phyloP scores from a whole-genome alignment of 306 rosid genomes.

The Cucurbita maxima region DNA sequence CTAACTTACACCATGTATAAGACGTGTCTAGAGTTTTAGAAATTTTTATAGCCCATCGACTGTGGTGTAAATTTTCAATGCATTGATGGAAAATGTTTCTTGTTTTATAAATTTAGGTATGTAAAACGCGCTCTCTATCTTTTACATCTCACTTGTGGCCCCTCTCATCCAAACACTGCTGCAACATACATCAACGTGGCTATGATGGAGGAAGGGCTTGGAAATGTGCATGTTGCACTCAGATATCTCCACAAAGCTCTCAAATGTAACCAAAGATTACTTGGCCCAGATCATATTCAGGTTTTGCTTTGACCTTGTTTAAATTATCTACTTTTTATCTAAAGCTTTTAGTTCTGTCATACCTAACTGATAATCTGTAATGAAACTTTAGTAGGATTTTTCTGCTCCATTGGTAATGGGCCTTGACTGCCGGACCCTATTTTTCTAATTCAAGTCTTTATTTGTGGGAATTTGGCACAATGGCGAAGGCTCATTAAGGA shows the following conservation, averaged over 20 bases:
- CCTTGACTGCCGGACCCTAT: not conserved
- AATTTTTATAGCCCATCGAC: not conserved
- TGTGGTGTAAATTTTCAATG: not conserved
- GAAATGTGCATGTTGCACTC: slow-evolving; percentile 92
- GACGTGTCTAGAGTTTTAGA: not conserved
- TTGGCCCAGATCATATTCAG: slow-evolving; percentile 97
- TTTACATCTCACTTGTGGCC: slow-evolving; percentile 92
- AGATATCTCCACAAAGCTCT: slow-evolving; percentile 98
- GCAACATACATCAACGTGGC: slow-evolving; percentile 98
- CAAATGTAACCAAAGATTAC: slow-evolving; percentile 86
- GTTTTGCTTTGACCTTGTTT: slow-evolving; percentile 25
- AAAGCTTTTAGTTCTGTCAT: not conserved
- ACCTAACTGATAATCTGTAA: not conserved
- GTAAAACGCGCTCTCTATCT: slow-evolving; percentile 97
- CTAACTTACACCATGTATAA: not conserved
- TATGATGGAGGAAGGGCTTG: slow-evolving; percentile 99
- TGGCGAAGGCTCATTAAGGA: not conserved
- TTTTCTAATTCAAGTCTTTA: not conserved
- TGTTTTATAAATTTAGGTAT: slow-evolving; percentile 37
- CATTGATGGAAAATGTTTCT: not conserved
- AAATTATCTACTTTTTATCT: not conserved
- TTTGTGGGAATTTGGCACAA: not conserved
- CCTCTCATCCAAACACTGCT: slow-evolving; percentile 98
- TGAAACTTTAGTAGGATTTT: not conserved
- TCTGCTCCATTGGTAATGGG: not conserved